These are phyloP conservation scores for Rugonectria rugulosa DNA, from an alignment of 2,329 filamentous ascomycete species.

Conservation along the genomic window DNA sequence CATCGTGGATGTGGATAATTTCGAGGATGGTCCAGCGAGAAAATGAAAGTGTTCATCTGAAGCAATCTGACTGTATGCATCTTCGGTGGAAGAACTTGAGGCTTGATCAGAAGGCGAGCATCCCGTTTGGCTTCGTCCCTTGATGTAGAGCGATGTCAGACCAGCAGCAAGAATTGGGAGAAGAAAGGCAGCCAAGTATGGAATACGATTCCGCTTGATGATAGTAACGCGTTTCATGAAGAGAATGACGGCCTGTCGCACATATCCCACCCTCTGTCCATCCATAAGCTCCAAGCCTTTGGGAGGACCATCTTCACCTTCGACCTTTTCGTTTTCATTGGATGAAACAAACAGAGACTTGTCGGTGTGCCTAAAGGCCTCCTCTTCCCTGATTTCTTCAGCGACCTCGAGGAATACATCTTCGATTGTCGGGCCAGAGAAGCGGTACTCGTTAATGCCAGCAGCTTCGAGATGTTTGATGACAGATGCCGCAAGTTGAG, in stretches of 20 bases:
- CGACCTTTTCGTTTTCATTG: constrained; percentile 32
- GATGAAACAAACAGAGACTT: constrained; percentile 26
- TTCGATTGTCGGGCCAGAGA: constrained; percentile 89
- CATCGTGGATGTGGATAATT: constrained; percentile 44
- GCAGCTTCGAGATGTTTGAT: constrained; percentile 72
- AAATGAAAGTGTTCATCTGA: constrained; percentile 36
- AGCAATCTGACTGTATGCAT: constrained; percentile 48
- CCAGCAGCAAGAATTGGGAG: constrained; percentile 83
- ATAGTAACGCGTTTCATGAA: constrained; percentile 82
- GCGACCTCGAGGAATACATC: constrained; percentile 90
- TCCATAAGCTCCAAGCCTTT: constrained; percentile 66
- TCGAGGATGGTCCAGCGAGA: constrained; percentile 46
- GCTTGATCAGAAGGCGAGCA: constrained; percentile 61
- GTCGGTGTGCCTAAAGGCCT: constrained; percentile 38
- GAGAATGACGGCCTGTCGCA: constrained; percentile 75
- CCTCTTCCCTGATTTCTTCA: constrained; percentile 74
- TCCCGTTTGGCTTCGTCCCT: constrained; percentile 57
- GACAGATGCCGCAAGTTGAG: constrained; percentile 73
- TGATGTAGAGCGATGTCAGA: constrained; percentile 79
- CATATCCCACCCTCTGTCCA: constrained; percentile 73
- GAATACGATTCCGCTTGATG: constrained; percentile 78
- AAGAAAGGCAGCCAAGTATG: constrained; percentile 76
- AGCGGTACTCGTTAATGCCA: constrained; percentile 79
- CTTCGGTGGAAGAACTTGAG: constrained; percentile 49
- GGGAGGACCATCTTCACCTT: constrained; percentile 36